A percentile compares a stretch with the other conserved stretches of the same genome.
phyloP scores from a whole-genome alignment of 192 early-diverging fungal genomes.

The Umbelopsis isabellina region DNA sequence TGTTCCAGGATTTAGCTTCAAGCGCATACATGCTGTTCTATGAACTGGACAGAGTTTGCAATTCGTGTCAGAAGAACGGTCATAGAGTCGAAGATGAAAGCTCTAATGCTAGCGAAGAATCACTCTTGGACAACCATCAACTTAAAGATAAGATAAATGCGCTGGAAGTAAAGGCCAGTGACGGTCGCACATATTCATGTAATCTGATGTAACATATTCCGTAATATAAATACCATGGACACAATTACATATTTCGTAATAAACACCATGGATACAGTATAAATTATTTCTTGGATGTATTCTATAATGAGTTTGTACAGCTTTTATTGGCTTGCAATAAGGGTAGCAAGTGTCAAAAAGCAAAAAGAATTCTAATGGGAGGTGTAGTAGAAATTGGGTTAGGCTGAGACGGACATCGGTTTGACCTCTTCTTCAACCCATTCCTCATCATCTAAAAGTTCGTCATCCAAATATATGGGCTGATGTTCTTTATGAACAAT shows the following conservation, averaged over 20 bases:
- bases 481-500: constrained; percentile 77
- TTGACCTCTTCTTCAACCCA: constrained; percentile 22
- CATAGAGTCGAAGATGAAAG: background rate
- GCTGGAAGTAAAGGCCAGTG: background rate
- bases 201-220: constrained; percentile 16
- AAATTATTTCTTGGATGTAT: no score
- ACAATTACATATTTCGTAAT: no score
- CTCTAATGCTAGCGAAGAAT: background rate
- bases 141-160: background rate
- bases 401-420: no score
- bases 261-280: no score
- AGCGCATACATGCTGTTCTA: constrained; percentile 72
- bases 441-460: constrained; percentile 24
- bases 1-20: constrained; percentile 48
- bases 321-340: background rate
- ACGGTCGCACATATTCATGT: constrained; percentile 9
- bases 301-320: background rate
- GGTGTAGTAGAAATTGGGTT: no score
- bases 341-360: background rate
- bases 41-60: constrained; percentile 53
- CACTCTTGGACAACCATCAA: background rate
- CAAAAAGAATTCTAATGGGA: background rate
- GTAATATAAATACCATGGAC: background rate
- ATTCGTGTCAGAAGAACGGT: background rate
- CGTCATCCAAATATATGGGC: background rate